Evolutionary conservation across 805 yeast species (phyloP).

Genomic region (Kuraishia piskuri): DNA sequence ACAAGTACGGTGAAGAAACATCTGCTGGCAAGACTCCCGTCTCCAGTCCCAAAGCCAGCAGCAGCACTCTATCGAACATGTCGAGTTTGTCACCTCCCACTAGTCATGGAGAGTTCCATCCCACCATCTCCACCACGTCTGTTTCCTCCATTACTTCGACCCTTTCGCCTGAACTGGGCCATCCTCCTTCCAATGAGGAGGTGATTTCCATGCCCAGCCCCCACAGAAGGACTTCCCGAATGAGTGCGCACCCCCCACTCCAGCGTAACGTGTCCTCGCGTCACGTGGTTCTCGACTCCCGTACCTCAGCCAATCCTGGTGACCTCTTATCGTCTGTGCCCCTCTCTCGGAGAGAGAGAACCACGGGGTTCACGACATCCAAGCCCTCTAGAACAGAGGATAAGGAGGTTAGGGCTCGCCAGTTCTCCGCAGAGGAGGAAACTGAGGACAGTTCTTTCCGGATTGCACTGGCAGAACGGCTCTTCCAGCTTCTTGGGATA

Average conservation of each 20-base stretch:
- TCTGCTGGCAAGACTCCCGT: not conserved
- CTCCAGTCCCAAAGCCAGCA: not conserved
- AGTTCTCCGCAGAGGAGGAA: constrained; percentile 54
- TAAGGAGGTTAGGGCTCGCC: constrained; percentile 22
- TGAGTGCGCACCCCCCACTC: not conserved
- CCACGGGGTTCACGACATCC: not conserved
- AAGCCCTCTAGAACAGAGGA: constrained; percentile 3
- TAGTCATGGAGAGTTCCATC: not conserved
- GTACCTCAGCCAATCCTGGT: constrained; percentile 67
- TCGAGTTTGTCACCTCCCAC: not conserved
- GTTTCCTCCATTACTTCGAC: not conserved
- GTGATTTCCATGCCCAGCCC: not conserved
- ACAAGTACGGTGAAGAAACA: constrained; percentile 8
- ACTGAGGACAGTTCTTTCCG: constrained; percentile 60
- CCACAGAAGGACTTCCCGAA: not conserved
- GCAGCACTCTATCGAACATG: not conserved
- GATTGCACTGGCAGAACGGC: constrained; percentile 59
- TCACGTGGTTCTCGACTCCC: constrained; percentile 44
- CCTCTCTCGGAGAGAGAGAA: constrained; percentile 30
- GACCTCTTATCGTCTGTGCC: constrained; percentile 81
- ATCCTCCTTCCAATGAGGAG: not conserved
- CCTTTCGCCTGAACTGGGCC: not conserved
- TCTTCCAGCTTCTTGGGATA: constrained; percentile 63
- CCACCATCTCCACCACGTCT: not conserved
- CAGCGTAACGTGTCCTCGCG: not conserved